Evolutionary conservation across 2,329 filamentous ascomycete genomes (phyloP).

Genomic region (Aureobasidium namibiae): DNA sequence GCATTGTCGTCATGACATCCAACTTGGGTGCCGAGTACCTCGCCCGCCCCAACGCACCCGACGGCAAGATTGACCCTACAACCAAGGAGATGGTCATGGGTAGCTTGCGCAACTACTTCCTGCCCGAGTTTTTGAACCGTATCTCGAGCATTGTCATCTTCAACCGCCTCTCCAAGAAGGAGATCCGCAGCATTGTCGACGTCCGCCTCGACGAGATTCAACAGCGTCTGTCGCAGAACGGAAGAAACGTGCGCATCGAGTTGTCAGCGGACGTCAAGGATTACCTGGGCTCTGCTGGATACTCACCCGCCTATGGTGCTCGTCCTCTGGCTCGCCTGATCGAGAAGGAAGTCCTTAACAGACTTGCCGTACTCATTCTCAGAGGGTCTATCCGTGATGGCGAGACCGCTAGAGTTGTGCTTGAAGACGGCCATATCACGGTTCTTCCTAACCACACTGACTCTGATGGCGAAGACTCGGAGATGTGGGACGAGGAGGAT

Average conservation of each 20-base stretch:
- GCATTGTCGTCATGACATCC: constrained; percentile 98
- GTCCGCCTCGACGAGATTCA: constrained; percentile 82
- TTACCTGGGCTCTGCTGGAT: constrained; percentile 83
- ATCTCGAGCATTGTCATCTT: constrained; percentile 97
- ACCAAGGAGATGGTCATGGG: constrained; percentile 87
- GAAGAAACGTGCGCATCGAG: constrained; percentile 76
- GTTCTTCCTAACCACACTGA: constrained; percentile 77
- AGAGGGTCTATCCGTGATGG: constrained; percentile 78
- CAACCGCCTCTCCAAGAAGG: constrained; percentile 81
- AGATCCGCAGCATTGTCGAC: constrained; percentile 95
- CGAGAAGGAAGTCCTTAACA: constrained; percentile 94
- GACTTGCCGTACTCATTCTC: constrained; percentile 82
- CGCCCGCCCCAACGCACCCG: constrained; percentile 64
- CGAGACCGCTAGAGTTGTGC: constrained; percentile 69
- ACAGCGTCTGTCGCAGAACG: constrained; percentile 77
- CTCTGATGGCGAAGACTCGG: constrained; percentile 49
- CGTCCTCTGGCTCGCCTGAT: constrained; percentile 82
- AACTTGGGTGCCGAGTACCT: constrained; percentile 94
- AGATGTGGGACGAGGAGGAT: constrained; percentile 67
- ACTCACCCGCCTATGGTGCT: constrained; percentile 92
- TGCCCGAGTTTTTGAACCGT: constrained; percentile 97
- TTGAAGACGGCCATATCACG: constrained; percentile 69
- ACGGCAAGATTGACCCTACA: constrained; percentile 77
- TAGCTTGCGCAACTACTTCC: constrained; percentile 87
- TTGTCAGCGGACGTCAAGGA: constrained; percentile 81